These are phyloP conservation scores for Phytophthora tubulina DNA, from an alignment of 352 stramenopile genomes.

Conservation along the genomic window DNA sequence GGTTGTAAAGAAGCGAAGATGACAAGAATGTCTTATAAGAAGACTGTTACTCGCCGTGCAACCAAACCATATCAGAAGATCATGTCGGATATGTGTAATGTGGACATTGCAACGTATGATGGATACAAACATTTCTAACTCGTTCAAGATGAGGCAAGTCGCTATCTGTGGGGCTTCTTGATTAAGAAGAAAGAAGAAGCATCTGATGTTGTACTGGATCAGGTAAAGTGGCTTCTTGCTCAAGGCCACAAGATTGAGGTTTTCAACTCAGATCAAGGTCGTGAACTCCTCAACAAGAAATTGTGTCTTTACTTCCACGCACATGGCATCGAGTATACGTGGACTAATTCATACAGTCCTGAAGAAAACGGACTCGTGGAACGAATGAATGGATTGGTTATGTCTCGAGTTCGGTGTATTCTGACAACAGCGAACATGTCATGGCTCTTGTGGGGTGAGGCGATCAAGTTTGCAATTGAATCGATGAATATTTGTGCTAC, in stretches of 20 bases:
- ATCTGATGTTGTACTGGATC: not conserved
- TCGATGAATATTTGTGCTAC: not conserved
- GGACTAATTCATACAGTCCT: constrained; percentile 13
- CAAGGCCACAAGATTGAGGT: constrained; percentile 8
- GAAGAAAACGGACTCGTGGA: constrained; percentile 16
- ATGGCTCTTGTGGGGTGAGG: constrained; percentile 3
- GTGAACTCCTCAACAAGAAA: constrained; percentile 1
- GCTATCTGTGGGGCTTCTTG: not conserved
- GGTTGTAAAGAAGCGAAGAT: not conserved
- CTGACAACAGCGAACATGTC: constrained; percentile 6
- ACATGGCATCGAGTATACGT: constrained; percentile 2
- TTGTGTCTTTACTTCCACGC: constrained; percentile 2
- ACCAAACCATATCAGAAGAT: not conserved
- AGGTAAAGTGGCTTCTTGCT: not conserved
- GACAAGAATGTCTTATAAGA: constrained; percentile 8
- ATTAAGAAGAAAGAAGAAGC: not conserved
- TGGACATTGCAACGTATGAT: not conserved
- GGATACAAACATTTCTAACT: constrained; percentile 10
- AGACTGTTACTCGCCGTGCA: not conserved
- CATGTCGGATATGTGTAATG: constrained; percentile 7
- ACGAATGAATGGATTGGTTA: constrained; percentile 13
- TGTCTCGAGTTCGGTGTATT: constrained; percentile 7
- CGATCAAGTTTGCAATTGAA: constrained; percentile 8
- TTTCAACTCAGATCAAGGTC: constrained; percentile 16
- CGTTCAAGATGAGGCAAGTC: constrained; percentile 2